phyloP scores from a whole-genome alignment of 257 asterid genomes.

The Solanum tacnaense region DNA sequence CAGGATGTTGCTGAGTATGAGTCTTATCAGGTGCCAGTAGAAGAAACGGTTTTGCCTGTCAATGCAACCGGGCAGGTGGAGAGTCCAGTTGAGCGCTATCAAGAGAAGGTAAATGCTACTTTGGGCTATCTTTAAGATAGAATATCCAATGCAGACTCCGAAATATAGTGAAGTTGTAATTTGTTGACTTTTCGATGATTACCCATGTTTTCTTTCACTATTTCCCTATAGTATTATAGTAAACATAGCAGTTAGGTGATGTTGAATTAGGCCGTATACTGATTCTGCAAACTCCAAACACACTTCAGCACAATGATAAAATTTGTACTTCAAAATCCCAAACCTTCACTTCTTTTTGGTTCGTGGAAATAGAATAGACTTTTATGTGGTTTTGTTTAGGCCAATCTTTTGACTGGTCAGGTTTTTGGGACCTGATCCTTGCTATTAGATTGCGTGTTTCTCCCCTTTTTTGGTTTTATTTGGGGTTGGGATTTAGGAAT shows the following conservation, averaged over 20 bases:
- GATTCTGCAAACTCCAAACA: background rate
- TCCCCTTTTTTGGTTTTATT: background rate
- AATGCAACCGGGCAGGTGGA: conserved; percentile 24
- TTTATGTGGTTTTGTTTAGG: background rate
- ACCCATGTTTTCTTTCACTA: background rate
- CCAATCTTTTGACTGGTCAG: background rate
- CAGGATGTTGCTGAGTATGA: conserved; percentile 41
- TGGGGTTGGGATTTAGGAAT: background rate
- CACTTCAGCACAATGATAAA: background rate
- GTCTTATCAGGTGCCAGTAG: conserved; percentile 47
- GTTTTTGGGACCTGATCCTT: background rate
- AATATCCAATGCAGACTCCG: background rate
- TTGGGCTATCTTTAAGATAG: background rate
- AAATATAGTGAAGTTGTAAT: background rate
- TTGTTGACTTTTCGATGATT: background rate
- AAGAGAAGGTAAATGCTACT: background rate
- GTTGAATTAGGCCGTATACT: background rate
- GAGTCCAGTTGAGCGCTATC: background rate
- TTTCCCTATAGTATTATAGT: background rate
- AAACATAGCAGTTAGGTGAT: background rate
- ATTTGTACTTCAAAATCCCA: background rate
- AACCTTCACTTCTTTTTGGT: background rate
- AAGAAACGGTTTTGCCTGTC: conserved; percentile 19
- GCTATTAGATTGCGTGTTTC: background rate
- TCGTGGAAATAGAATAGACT: background rate